Conservation (phyloP, 2,329 filamentous ascomycete genomes). For the Colletotrichum sp. region DNA sequence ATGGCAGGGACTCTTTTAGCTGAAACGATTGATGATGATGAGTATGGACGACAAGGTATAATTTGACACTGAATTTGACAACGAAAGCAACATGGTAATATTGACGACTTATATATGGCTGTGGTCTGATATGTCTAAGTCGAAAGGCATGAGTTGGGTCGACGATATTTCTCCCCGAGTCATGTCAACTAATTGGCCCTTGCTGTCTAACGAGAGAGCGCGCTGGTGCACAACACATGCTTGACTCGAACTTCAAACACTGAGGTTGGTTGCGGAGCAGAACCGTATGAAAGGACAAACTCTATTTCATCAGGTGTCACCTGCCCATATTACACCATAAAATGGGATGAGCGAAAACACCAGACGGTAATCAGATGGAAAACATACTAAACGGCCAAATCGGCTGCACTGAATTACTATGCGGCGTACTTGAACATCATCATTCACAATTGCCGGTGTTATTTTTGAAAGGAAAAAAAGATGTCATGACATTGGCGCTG, state of each 20-base stretch:
- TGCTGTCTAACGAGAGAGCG: neutral
- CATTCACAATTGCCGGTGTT: neutral
- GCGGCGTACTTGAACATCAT: accelerated
- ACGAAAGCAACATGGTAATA: neutral
- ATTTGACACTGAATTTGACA: accelerated
- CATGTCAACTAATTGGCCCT: neutral
- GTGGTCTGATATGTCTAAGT: neutral
- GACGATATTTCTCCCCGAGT: neutral
- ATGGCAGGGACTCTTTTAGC: neutral
- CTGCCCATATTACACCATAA: neutral
- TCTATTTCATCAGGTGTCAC: neutral
- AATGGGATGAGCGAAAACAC: neutral
- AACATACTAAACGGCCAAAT: accelerated
- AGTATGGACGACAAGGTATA: neutral
- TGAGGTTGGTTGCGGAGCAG: neutral
- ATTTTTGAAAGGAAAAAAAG: accelerated
- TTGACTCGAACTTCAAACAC: neutral
- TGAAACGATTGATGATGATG: neutral
- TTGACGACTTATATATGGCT: neutral
- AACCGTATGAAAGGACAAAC: neutral
- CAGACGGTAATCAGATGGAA: neutral
- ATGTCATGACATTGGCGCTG: neutral
- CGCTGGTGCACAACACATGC: neutral
- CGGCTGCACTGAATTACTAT: neutral
- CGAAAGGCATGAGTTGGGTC: neutral